Base-by-base conservation (phyloP, 345 rosid species). In the Turnera subulata region DNA sequence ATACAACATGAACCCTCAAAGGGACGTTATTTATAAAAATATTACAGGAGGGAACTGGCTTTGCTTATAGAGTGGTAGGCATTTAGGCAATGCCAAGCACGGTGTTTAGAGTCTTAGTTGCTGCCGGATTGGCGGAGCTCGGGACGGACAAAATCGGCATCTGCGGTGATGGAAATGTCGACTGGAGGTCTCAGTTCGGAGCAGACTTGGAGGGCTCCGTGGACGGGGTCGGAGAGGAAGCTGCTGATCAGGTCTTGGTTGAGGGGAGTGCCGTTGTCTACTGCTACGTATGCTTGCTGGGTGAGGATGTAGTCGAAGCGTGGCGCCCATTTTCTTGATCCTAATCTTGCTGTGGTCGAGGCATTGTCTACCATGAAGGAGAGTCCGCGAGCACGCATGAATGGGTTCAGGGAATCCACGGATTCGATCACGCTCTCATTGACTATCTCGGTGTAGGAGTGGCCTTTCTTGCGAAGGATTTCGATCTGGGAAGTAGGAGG, bases 361-460 rank as follows among this genome's bases (percentile, higher is more conserved):
- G 96, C 85, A 67, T 91, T 91, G 64, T 91, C 97, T 15, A 86
- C 98, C 98, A 88, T 88, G 72, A 92, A 92, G 1, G 95, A 88
- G 56, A 92, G 89, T 64, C 98, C 96, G 5, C 96, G 88, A 3
- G 98, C 98, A 52, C 86, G 93, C 98, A 92, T 92, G 50, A 92
- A 92, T 1, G 98, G 98, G 62, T 92, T 92, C 39, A 89, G 62
- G 12, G 98, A 92, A 68, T 92, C 98, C 17, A 92, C 98, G 0
- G 95, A 76, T 68, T 92, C 98, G 2, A 89, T 92, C 74, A 92
- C 78, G 62, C 95, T 86, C 62, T 92, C 96, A 26, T 89, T 92
- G 54, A 92, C 89, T 72, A 92, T 92, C 72, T 92, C 98, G 0
- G 98, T 88, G 78, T 84, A 92, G 0, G 91, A 92, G n/a, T n/a